These are phyloP conservation scores for Oidiodendron maius DNA, from an alignment of 495 filamentous ascomycete genomes.

Conservation along the genomic window DNA sequence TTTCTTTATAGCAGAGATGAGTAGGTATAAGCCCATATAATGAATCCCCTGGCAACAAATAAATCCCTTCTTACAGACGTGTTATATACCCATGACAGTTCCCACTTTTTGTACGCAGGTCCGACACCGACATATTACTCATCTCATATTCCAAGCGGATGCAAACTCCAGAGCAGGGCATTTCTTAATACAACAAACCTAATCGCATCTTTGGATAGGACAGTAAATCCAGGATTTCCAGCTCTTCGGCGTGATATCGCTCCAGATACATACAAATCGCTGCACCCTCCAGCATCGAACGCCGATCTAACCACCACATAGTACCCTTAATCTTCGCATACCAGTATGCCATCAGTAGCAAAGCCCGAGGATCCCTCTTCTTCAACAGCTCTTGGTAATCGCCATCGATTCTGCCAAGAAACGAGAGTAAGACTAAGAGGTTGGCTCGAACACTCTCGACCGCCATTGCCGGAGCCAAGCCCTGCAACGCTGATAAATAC, in stretches of 20 bases:
- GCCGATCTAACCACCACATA: slow-evolving; percentile 33
- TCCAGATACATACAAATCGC: slow-evolving; percentile 30
- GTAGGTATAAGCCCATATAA: background rate
- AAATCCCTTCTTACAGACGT: background rate
- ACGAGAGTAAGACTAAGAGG: slow-evolving; percentile 28
- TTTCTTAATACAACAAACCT: too few species aligned
- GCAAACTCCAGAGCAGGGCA: too few species aligned
- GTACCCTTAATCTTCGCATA: slow-evolving; percentile 31
- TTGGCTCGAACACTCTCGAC: slow-evolving; percentile 23
- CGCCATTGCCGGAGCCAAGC: slow-evolving; percentile 18
- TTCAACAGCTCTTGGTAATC: slow-evolving; percentile 27
- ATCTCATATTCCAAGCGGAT: too few species aligned
- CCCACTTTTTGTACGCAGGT: too few species aligned
- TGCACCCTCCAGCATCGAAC: slow-evolving; percentile 31
- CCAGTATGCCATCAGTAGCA: slow-evolving; percentile 36
- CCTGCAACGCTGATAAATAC: background rate
- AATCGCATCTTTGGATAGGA: background rate
- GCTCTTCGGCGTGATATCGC: slow-evolving; percentile 7
- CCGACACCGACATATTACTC: too few species aligned
- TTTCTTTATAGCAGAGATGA: background rate
- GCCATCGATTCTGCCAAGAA: slow-evolving; percentile 27
- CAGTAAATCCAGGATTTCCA: background rate
- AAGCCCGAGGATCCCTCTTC: slow-evolving; percentile 28
- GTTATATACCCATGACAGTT: too few species aligned
- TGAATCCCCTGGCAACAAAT: background rate